phyloP scores from a whole-genome alignment of 495 filamentous ascomycete species.

The Annulohypoxylon maeteangense region DNA sequence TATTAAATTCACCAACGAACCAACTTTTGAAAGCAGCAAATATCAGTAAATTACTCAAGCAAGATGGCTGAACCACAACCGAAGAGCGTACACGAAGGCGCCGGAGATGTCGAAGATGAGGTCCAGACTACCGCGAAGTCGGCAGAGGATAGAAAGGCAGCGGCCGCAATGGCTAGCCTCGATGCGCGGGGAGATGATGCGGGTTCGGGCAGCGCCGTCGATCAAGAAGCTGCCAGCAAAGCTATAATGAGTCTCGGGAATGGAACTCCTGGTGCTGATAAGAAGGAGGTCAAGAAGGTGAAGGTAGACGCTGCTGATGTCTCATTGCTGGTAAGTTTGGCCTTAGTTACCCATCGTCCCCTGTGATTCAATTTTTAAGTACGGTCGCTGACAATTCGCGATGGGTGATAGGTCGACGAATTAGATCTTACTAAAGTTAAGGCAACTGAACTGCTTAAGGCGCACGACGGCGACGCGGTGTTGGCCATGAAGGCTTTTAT shows the following conservation, averaged over 20 bases:
- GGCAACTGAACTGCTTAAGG: constrained; percentile 83
- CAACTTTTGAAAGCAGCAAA: not conserved
- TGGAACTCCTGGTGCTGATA: constrained; percentile 47
- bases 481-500: constrained; percentile 73
- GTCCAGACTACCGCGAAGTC: constrained; percentile 72
- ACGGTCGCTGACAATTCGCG: constrained; percentile 9
- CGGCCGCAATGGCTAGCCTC: constrained; percentile 82
- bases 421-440: constrained; percentile 81
- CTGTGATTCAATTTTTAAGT: not conserved
- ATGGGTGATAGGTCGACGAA: constrained; percentile 71
- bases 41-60: not conserved
- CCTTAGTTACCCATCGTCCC: not conserved
- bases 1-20: not conserved
- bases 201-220: constrained; percentile 64
- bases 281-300: constrained; percentile 59
- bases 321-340: constrained; percentile 50
- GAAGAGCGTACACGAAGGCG: constrained; percentile 64
- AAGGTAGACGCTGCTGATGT: constrained; percentile 62
- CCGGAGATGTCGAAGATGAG: constrained; percentile 69
- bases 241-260: constrained; percentile 78
- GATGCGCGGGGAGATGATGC: constrained; percentile 70
- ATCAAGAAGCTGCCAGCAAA: constrained; percentile 83
- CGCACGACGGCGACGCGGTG: constrained; percentile 80
- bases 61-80: constrained; percentile 72
- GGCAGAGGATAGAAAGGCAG: constrained; percentile 90